These are phyloP conservation scores for Pseudocercospora fijiensis DNA, from an alignment of 2,329 filamentous ascomycete species.

Conservation along the genomic window DNA sequence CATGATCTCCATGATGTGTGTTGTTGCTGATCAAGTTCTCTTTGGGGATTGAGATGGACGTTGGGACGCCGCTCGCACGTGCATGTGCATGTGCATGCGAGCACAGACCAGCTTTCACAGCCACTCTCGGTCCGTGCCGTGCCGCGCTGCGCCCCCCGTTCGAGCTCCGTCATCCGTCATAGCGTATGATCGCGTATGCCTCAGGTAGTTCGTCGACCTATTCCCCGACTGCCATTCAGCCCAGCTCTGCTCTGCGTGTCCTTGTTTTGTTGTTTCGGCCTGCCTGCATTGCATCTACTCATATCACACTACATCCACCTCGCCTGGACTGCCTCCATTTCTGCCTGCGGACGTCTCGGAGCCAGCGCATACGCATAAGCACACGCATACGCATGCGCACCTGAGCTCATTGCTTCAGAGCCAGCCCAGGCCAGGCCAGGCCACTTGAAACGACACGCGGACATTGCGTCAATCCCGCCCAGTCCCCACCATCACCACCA, in stretches of 20 bases:
- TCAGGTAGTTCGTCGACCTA: too few species aligned
- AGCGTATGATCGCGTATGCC: too few species aligned
- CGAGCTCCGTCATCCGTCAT: neutral
- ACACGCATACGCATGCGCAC: too few species aligned
- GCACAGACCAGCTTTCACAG: neutral
- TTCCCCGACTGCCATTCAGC: too few species aligned
- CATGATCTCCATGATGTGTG: slow-evolving; percentile 21
- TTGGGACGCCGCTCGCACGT: too few species aligned
- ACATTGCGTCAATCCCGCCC: slow-evolving; percentile 4
- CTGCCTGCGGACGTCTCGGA: neutral
- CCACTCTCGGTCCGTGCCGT: neutral
- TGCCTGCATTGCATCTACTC: slow-evolving; percentile 1
- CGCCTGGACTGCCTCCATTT: neutral
- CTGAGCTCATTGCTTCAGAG: too few species aligned
- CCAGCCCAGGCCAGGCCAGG: neutral
- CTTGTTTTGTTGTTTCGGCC: neutral
- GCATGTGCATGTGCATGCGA: neutral
- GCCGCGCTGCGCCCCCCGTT: too few species aligned
- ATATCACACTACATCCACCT: neutral
- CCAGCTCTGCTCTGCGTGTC: neutral
- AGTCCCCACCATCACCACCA: too few species aligned
- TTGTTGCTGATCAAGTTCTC: neutral
- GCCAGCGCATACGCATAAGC: too few species aligned
- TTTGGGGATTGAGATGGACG: neutral
- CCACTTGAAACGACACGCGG: slow-evolving; percentile 5